phyloP scores from a whole-genome alignment of 177 flowering plant genomes.

The Vitis hybrid region DNA sequence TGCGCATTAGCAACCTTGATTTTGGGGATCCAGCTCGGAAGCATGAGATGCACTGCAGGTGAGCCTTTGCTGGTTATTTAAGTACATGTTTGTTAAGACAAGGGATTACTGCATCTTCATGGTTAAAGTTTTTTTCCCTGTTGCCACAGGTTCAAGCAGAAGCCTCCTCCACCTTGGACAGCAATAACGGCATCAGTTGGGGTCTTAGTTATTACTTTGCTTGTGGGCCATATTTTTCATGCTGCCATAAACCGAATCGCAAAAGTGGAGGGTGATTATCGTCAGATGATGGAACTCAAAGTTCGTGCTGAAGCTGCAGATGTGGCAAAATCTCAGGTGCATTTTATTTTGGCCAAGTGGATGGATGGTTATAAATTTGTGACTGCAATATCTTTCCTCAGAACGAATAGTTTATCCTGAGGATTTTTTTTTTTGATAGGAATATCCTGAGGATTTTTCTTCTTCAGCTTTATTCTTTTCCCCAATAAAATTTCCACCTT shows the following conservation, averaged over 20 bases:
- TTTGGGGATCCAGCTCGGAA: conserved; percentile 89
- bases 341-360: conserved; percentile 4
- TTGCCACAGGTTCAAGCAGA: conserved; percentile 77
- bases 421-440: too few relatives aligned
- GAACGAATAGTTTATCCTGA: neutral
- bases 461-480: neutral
- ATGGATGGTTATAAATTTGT: neutral
- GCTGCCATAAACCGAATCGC: conserved; percentile 76
- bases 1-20: conserved; percentile 69
- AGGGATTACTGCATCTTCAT: neutral
- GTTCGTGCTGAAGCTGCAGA: conserved; percentile 97
- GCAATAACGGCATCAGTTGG: conserved; percentile 64
- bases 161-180: conserved; percentile 71
- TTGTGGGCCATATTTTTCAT: conserved; percentile 69
- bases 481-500: conserved; percentile 1
- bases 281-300: conserved; percentile 77
- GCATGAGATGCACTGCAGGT: conserved; percentile 99
- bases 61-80: neutral
- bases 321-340: conserved; percentile 97
- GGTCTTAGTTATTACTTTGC: conserved; percentile 64
- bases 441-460: too few relatives aligned
- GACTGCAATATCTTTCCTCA: neutral
- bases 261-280: conserved; percentile 72
- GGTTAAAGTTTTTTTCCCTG: neutral
- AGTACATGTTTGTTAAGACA: neutral